Percentiles rank a stretch among this genome's conserved stretches.
Evolutionary conservation across 805 yeast genomes (phyloP).

Genomic region (Crinitomyces ghanaensis): DNA sequence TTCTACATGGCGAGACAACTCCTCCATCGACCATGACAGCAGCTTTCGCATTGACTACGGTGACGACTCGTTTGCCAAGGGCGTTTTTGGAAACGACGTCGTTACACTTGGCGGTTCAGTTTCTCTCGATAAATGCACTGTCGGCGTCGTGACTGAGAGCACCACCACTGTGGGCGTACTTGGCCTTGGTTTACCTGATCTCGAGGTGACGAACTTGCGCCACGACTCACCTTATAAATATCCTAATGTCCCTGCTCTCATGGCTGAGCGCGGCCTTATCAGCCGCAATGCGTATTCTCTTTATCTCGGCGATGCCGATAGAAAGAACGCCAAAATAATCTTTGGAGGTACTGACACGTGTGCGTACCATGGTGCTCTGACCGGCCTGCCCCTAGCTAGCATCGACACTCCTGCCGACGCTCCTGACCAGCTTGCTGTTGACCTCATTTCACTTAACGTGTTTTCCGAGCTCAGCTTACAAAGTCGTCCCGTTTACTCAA

Average conservation of each 20-base stretch:
- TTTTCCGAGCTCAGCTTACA: too few species aligned
- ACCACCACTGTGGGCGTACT: slow-evolving; percentile 48
- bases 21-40: slow-evolving; percentile 19
- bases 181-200: slow-evolving; percentile 26
- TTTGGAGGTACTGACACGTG: slow-evolving; percentile 36
- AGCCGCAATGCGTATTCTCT: slow-evolving; percentile 34
- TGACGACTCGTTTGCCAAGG: slow-evolving; percentile 40
- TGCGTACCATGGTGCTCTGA: slow-evolving; percentile 28
- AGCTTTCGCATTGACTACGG: slow-evolving; percentile 19
- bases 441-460: too few species aligned
- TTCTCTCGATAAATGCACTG: too few species aligned
- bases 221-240: slow-evolving; percentile 26
- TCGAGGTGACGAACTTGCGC: slow-evolving; percentile 20
- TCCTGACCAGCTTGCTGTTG: too few species aligned
- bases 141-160: slow-evolving; percentile 43
- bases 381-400: slow-evolving; percentile 12
- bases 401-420: neutral
- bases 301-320: slow-evolving; percentile 28
- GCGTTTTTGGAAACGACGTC: slow-evolving; percentile 50
- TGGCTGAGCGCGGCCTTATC: slow-evolving; percentile 38
- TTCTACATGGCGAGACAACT: slow-evolving; percentile 6
- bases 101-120: slow-evolving; percentile 41
- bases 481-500: too few species aligned
- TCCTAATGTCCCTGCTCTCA: slow-evolving; percentile 50
- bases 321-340: slow-evolving; percentile 29